Percentiles rank a stretch among this genome's conserved stretches.
phyloP scores from a whole-genome alignment of 495 filamentous ascomycete genomes.

The Chaetomium cochliodes region DNA sequence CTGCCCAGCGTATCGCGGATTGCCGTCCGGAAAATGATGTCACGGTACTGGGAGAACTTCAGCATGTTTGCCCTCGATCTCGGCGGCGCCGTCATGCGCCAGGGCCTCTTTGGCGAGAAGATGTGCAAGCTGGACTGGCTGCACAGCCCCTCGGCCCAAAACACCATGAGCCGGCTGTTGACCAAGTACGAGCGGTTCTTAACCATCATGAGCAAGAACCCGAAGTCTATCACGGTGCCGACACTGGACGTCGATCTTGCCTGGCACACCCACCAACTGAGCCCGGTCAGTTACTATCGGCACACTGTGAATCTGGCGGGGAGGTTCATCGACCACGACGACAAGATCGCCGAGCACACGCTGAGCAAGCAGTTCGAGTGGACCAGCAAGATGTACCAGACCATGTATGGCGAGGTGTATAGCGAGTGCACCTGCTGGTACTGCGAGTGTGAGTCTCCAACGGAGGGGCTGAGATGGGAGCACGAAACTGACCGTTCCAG shows the following conservation, averaged over 20 bases:
- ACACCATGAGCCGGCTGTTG: conserved; percentile 67
- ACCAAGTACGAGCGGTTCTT: conserved; percentile 71
- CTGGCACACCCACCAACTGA: conserved; percentile 74
- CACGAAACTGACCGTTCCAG: conserved; percentile 25
- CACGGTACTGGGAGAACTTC: conserved; percentile 74
- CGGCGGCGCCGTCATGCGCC: conserved; percentile 73
- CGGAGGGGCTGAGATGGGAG: neutral
- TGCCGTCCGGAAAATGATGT: conserved; percentile 71
- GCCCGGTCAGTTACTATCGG: conserved; percentile 60
- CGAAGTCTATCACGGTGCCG: conserved; percentile 62
- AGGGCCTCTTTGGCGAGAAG: conserved; percentile 77
- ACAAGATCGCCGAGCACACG: conserved; percentile 68
- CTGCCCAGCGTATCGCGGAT: conserved; percentile 41
- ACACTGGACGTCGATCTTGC: conserved; percentile 86
- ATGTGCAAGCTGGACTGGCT: conserved; percentile 80
- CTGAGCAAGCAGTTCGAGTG: conserved; percentile 67
- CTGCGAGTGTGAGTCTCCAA: conserved; percentile 57
- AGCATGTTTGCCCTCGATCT: conserved; percentile 72
- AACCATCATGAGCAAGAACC: conserved; percentile 57
- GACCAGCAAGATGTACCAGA: conserved; percentile 70
- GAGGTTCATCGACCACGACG: conserved; percentile 79
- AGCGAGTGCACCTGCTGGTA: conserved; percentile 89
- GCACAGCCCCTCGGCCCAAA: conserved; percentile 59
- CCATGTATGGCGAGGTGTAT: conserved; percentile 63
- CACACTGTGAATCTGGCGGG: conserved; percentile 45